Conservation (phyloP, 2,329 filamentous ascomycete species). For the Echinosphaeria canescens region DNA sequence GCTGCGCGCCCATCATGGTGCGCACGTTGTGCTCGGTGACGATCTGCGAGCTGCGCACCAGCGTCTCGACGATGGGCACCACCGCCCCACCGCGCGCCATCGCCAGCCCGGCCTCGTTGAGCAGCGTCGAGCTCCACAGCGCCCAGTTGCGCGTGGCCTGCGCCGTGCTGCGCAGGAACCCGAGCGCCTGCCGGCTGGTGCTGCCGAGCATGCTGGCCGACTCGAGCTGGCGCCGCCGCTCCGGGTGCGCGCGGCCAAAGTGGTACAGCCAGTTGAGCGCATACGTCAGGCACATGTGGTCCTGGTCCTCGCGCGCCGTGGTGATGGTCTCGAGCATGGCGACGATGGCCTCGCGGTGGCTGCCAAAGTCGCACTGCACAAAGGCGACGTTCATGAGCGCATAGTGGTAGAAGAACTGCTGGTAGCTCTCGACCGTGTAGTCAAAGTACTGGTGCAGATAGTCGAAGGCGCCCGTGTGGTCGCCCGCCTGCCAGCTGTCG, state of each 20-base stretch:
- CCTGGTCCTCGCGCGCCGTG: slow-evolving; percentile 83
- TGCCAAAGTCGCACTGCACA: slow-evolving; percentile 87
- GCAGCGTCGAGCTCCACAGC: slow-evolving; percentile 59
- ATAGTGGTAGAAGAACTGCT: slow-evolving; percentile 82
- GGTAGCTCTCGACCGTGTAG: slow-evolving; percentile 73
- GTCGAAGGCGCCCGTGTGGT: slow-evolving; percentile 80
- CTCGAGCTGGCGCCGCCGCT: slow-evolving; percentile 47
- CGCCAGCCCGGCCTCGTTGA: slow-evolving; percentile 68
- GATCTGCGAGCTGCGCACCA: slow-evolving; percentile 66
- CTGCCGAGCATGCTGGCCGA: slow-evolving; percentile 48
- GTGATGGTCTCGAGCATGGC: slow-evolving; percentile 91
- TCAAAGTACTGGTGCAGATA: slow-evolving; percentile 90
- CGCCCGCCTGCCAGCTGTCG: slow-evolving; percentile 78
- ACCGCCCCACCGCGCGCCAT: slow-evolving; percentile 49
- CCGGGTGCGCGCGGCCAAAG: slow-evolving; percentile 69
- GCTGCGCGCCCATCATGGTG: slow-evolving; percentile 50
- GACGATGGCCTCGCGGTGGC: slow-evolving; percentile 70
- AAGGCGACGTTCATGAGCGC: slow-evolving; percentile 85
- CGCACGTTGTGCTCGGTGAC: slow-evolving; percentile 58
- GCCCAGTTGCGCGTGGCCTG: slow-evolving; percentile 75
- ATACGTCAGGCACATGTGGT: slow-evolving; percentile 85
- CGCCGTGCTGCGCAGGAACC: slow-evolving; percentile 68
- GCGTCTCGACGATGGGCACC: slow-evolving; percentile 45
- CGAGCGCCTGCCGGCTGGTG: slow-evolving; percentile 59
- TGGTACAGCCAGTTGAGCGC: slow-evolving; percentile 92